A percentile compares a stretch with the other conserved stretches of the same genome.
These are phyloP conservation scores for Papiliotrema flavescens DNA, from an alignment of 1,284 basidiomycete species.

Conservation along the genomic window DNA sequence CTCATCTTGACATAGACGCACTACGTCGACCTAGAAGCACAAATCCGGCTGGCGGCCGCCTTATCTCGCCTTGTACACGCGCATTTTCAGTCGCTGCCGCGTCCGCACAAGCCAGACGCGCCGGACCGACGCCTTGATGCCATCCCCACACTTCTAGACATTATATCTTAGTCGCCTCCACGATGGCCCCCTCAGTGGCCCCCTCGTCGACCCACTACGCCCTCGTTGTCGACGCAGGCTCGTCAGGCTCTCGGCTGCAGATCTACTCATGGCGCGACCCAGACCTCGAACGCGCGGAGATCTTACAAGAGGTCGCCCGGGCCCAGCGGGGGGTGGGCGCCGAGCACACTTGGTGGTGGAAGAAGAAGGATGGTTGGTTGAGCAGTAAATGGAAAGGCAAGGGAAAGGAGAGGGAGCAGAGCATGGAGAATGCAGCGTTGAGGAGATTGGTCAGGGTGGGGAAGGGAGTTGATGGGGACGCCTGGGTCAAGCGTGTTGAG, in stretches of 20 bases:
- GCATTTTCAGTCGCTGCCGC: too few relatives aligned
- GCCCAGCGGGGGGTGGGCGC: constrained; percentile 7
- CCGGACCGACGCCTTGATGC: neutral
- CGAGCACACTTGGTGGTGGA: constrained; percentile 39
- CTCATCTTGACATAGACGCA: too few relatives aligned
- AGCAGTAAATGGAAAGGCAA: constrained; percentile 37
- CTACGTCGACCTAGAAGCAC: too few relatives aligned
- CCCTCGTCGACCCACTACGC: constrained; percentile 74
- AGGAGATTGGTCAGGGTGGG: constrained; percentile 73
- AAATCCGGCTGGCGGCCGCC: too few relatives aligned
- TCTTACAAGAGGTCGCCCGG: constrained; percentile 36
- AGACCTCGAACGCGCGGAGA: constrained; percentile 52
- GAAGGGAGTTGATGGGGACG: constrained; percentile 78
- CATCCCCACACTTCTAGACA: neutral
- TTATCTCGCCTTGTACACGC: too few relatives aligned
- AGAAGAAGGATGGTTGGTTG: constrained; percentile 11
- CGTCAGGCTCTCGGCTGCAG: constrained; percentile 91
- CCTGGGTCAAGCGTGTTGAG: constrained; percentile 89
- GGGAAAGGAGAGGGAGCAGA: constrained; percentile 35
- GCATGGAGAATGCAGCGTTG: constrained; percentile 41
- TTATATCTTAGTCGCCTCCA: too few relatives aligned
- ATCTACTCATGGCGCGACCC: constrained; percentile 97
- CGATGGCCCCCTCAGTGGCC: constrained; percentile 43
- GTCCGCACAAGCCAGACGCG: too few relatives aligned
- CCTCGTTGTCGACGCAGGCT: constrained; percentile 95